These are phyloP conservation scores for Arthrinium phaeospermum DNA, from an alignment of 2,329 filamentous ascomycete species.

Conservation along the genomic window DNA sequence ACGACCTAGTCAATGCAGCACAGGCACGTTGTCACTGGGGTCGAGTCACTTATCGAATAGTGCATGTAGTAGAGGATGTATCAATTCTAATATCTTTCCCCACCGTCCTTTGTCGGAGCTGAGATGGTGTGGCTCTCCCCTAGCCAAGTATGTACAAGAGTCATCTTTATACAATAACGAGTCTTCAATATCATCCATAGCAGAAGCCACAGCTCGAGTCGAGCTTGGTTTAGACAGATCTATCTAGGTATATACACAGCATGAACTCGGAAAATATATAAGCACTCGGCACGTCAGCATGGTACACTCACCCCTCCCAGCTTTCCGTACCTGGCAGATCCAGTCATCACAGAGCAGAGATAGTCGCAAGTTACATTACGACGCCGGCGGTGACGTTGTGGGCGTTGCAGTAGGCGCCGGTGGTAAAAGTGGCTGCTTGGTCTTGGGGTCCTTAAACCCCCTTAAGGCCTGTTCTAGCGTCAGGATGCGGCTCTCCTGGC, in stretches of 20 bases:
- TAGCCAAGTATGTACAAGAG: neutral
- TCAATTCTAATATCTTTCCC: too few relatives aligned
- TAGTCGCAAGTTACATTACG: neutral
- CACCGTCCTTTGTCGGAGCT: too few relatives aligned
- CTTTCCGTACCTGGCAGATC: neutral
- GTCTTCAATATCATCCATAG: neutral
- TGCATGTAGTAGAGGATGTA: neutral
- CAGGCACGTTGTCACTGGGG: neutral
- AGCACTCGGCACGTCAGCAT: neutral
- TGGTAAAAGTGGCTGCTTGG: conserved; percentile 59
- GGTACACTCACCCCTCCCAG: conserved; percentile 2
- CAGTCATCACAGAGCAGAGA: neutral
- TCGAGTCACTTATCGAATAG: too few relatives aligned
- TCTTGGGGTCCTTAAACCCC: conserved; percentile 60
- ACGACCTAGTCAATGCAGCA: neutral
- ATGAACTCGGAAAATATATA: neutral
- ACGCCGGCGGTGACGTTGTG: conserved; percentile 34
- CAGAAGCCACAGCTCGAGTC: neutral
- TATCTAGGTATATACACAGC: conserved; percentile 6
- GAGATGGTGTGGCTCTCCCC: neutral
- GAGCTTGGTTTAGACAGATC: neutral
- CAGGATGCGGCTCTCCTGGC: conserved; percentile 52
- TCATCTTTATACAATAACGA: neutral
- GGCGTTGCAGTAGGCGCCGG: conserved; percentile 36
- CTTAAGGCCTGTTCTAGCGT: conserved; percentile 60